Conservation (phyloP, 1,284 basidiomycete species). For the Rhodofomes roseus region DNA sequence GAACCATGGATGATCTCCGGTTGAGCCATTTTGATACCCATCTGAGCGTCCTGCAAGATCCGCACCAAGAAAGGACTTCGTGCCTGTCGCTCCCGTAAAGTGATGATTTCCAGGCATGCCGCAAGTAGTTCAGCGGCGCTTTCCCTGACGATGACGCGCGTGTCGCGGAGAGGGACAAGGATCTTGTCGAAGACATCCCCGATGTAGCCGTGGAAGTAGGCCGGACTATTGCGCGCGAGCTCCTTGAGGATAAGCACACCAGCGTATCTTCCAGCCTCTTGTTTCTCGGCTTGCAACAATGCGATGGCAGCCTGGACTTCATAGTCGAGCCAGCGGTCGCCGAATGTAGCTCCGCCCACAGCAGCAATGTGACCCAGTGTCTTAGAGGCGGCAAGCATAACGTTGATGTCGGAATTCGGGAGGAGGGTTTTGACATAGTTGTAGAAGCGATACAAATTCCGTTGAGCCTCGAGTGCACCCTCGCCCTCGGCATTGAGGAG, state of each 20-base stretch:
- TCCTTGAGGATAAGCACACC: constrained; percentile 90
- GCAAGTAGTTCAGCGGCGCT: constrained; percentile 89
- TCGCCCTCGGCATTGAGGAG: constrained; percentile 70
- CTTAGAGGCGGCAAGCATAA: constrained; percentile 87
- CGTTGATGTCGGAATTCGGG: constrained; percentile 79
- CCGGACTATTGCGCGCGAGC: constrained; percentile 82
- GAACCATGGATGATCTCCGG: constrained; percentile 93
- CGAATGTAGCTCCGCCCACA: constrained; percentile 78
- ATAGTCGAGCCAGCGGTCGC: constrained; percentile 83
- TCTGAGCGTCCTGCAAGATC: constrained; percentile 87
- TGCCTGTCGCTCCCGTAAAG: constrained; percentile 64
- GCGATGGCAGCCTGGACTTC: constrained; percentile 83
- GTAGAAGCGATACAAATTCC: constrained; percentile 83
- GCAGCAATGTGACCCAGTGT: constrained; percentile 81
- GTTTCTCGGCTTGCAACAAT: constrained; percentile 71
- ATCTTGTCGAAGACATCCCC: constrained; percentile 88
- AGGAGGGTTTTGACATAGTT: constrained; percentile 88
- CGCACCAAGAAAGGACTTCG: constrained; percentile 69
- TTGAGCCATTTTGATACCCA: constrained; percentile 78
- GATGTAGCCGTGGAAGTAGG: constrained; percentile 85
- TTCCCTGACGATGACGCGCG: constrained; percentile 83
- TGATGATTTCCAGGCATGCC: constrained; percentile 84
- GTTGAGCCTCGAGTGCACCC: constrained; percentile 71
- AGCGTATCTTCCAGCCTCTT: constrained; percentile 76
- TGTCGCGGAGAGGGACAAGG: constrained; percentile 82